Base-by-base conservation (phyloP, 441 rosid genomes). In the Gossypium armourianum region DNA sequence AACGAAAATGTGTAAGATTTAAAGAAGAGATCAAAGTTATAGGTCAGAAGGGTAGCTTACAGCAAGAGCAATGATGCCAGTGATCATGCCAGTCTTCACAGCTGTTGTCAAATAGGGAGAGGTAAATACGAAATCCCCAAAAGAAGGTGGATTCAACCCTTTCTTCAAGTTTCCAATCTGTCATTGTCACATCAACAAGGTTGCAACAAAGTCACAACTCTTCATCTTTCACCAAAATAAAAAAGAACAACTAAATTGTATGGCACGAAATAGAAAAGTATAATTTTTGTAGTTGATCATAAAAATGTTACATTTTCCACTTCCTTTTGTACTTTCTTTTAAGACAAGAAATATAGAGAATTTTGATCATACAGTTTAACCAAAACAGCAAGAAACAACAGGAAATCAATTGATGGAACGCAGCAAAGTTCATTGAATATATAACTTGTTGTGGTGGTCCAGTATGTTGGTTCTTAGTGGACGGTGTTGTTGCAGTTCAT, bases 21-120 rank as follows among this genome's bases (percentile, higher is more conserved):
- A 50, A 50, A 50, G 55, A 50, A 15, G 19, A 13, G 9, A 50
- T 57, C 1, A 4, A 23, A 58, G 36, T 1, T 13, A 21, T 1
- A 56, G 24, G 26, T 13, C 26, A 16, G 26, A 61, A 28, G 17
- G 43, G 29, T 1, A 23, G 56, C 86, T 83, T 84, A 92, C 99
- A 20, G 99, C 96, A 4, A 95, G 90, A 62, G 98, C 95, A 1
- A 95, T 95, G 83, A 87, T 73, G 62, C 97, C 98, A 12, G 97
- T 92, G 78, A 92, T 53, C 76, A 92, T 77, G 64, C 99, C 98
- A 1, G 96, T 84, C 67, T 90, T 89, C 53, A 89, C 66, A 64
- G 95, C 90, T 0, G 82, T 79, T 12, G 78, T 23, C 58, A 90
- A 80, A 73, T 87, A 78, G 10, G 96, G 92, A 0, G 89, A 85